Evolutionary conservation across 139 green algal species (phyloP), one percentile per base, ranked within the genome.

Genomic region (Chlorella sp.): DNA sequence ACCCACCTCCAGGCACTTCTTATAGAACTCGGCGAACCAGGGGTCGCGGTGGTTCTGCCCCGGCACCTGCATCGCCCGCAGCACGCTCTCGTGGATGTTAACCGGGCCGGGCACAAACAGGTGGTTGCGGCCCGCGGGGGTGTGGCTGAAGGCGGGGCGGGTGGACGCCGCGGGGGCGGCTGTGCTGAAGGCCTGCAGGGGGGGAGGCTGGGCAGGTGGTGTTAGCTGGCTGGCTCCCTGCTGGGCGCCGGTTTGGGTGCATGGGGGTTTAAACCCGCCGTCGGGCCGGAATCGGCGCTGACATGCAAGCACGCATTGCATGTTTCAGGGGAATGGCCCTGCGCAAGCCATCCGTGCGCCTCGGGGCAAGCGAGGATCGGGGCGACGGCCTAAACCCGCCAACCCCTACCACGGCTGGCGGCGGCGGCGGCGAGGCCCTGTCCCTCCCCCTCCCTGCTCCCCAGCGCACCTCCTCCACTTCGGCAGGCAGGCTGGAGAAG

Each of bases 41-140:
- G 97, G 94, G 86, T 99, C 98, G 1, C 96, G 76, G 79, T 99
- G 97, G 87, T 99, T 98, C 80, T 96, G 90, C 19, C 92, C 91
- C 0, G 94, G 93, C 75, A 96, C 90, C 60, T 95, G 78, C 97
- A 99, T 99, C 0, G 94, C 97, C 1, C 92, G 88, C 70, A 93
- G 81, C 34, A 99, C 96, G 20, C 87, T 77, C 11, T 99, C 94
- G 65, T 98, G 97, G 73, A 99, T 98, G 92, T 99, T 99, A 28
- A 98, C 96, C 0, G 97, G 97, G n/a, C 96, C 87, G 72, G 95
- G 96, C 51, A 99, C 96, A 85, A 96, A 98, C 13, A 99, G 89
- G 73, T 99, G 97, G 89, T 99, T 98, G 30, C 95, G 89, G 0
- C 95, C 95, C 28, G 95, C 90, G 3, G 95, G 95, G 2, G 73